Base-by-base conservation (phyloP, 495 filamentous ascomycete species). In the Penicillium ochrochloron region DNA sequence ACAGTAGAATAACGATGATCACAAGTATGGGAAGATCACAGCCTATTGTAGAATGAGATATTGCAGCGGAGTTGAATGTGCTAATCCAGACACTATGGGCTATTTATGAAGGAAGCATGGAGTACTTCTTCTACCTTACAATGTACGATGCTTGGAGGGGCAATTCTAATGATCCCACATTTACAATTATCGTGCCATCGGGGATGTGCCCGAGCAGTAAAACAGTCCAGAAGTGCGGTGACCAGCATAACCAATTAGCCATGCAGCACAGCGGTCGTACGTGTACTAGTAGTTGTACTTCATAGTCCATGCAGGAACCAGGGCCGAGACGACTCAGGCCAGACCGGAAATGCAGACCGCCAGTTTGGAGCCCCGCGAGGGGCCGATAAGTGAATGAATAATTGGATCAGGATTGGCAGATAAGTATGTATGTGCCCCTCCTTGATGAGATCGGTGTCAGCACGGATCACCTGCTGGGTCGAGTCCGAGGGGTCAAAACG, bases 401-500 rank as follows among this genome's bases (percentile, higher is more conserved):
- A 14, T 48, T 23, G 12, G n/a, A 1, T 9, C 5, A 44, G 19
- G 35, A 33, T 11, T 33, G 31, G 5, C 31, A 33, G 31, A 33
- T 11, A 27, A 27, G 25, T 27, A 27, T 27, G 25, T 27, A 27
- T 27, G 25, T 62, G 60, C 51, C 59, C 59, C 59, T 61, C 59
- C 19, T 44, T 60, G 12, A 15, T 33, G 31, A 9, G 21, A 31
- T 56, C 39, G 25, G 25, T 27, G 9, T 48, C 19, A n/a, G 64
- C 64, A 66, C 60, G 64, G 64, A 60, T 63, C 64, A 66, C 60
- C 27, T 14, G 5, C 12, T 50, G 60, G 64, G 53, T 54, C 55
- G 52, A 31, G 63, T 50, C 19, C 58, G 63, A 65, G 55, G 63
- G 52, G 63, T 57, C 39, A 41, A 33, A 48, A 48, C 41, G 42